Base-by-base conservation (phyloP, 2,329 filamentous ascomycete species). In the Zalaria sp. region DNA sequence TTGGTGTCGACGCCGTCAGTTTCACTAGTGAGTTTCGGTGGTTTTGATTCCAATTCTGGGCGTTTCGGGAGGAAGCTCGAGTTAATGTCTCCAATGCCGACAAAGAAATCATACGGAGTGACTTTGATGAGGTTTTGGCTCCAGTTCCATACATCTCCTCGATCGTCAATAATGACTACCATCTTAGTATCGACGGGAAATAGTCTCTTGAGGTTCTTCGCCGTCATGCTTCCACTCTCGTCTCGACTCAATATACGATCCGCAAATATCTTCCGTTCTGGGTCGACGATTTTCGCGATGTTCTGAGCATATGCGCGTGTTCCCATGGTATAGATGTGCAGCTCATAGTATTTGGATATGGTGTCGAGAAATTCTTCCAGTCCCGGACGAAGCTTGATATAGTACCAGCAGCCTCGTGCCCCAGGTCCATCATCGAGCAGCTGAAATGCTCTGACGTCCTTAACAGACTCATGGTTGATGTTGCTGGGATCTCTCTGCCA, bases 241-340 rank as follows among this genome's bases (percentile, higher is more conserved):
- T 96, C 89, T 54, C 91, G 82, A 61, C 89, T 96, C 55, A 98
- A 83, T 53, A 98, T 88, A 42, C 91, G 79, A 61, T 95, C 88
- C 34, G 84, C 89, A 59, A 98, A 98, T 6, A 94, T 77, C 57
- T 81, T 88, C 49, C 81, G 77, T 29, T 89, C 79, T 0, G 89
- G 89, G 55, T 98, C 91, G 47, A 98, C 83, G 47, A 98, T 89
- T 51, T 83, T 81, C 32, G 87, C 87, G 52, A 98, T 93, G 46
- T 85, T 82, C 51, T 88, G 73, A 6, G 91, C 91, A 57, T 98
- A 98, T n/a, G 89, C 85, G 48, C 91, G 77, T 25, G 91, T 98
- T 43, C 89, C 91, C 91, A 98, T 98, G 35, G 91, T 98, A 67
- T 98, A 98, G 48, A 98, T 89, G 59, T 98, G 91, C 55, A 96